Percentiles rank a stretch among this genome's conserved stretches.
Evolutionary conservation across 106 monocot species (phyloP).

Genomic region (Vanilla planifolia): DNA sequence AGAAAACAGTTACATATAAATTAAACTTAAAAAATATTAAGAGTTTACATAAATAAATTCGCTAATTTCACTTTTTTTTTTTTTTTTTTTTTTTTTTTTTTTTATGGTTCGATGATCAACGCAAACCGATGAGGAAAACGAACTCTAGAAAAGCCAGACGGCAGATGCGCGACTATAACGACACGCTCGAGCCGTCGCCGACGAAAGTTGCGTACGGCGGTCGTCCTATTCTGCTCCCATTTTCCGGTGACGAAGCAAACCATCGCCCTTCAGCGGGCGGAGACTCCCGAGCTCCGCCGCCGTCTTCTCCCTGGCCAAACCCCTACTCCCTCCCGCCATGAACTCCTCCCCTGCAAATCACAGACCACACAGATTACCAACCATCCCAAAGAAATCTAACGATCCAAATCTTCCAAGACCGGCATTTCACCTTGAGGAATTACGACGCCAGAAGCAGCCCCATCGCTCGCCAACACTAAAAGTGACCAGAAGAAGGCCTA

Average conservation of each 20-base stretch:
- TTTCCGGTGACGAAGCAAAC: neutral
- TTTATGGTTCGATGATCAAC: too few species aligned
- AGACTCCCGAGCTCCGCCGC: neutral
- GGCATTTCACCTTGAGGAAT: slow-evolving; percentile 6
- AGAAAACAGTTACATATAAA: too few species aligned
- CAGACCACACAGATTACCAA: neutral
- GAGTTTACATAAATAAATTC: too few species aligned
- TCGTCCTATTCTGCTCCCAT: neutral
- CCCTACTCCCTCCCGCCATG: neutral
- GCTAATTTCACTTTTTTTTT: too few species aligned
- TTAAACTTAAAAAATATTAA: too few species aligned
- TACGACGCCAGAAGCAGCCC: neutral
- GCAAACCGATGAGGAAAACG: too few species aligned
- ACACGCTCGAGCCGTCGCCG: neutral
- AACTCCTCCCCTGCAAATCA: neutral
- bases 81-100: too few species aligned
- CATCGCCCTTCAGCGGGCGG: slow-evolving; percentile 1
- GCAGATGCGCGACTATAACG: too few species aligned
- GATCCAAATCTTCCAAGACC: too few species aligned
- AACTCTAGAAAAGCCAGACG: too few species aligned
- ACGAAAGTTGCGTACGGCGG: neutral
- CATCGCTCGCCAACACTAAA: slow-evolving; percentile 7
- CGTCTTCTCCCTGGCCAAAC: neutral
- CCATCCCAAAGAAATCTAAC: too few species aligned
- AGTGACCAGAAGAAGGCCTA: neutral